Conservation (phyloP, 2,329 filamentous ascomycete genomes). For the Trichoderma koningii region DNA sequence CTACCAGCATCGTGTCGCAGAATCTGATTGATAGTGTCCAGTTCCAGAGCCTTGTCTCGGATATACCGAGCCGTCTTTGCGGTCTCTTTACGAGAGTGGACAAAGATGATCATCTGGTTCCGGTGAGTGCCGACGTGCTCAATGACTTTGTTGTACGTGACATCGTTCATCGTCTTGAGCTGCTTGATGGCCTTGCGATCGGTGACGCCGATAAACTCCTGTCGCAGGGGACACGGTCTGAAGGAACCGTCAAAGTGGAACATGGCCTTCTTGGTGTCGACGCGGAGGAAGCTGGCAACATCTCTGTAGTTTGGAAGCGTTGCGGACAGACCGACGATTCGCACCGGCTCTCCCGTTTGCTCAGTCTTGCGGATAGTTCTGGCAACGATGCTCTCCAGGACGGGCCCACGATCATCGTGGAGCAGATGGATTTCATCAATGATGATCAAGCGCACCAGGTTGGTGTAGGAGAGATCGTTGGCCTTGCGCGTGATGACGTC, state of each 20-base stretch:
- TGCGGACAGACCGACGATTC: constrained; percentile 88
- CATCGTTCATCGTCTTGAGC: constrained; percentile 98
- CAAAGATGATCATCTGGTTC: constrained; percentile 99
- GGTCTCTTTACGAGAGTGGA: constrained; percentile 97
- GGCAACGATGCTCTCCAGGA: constrained; percentile 94
- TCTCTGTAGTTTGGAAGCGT: constrained; percentile 96
- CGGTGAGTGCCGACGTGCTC: constrained; percentile 91
- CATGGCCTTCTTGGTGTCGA: constrained; percentile 79
- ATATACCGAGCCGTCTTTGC: constrained; percentile 97
- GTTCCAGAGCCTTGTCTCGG: constrained; percentile 92
- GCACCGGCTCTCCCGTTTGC: constrained; percentile 89
- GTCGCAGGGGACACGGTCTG: constrained; percentile 88
- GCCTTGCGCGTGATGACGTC: constrained; percentile 98
- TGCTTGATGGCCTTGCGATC: constrained; percentile 99
- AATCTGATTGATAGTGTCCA: constrained; percentile 96
- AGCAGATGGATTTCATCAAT: constrained; percentile 98
- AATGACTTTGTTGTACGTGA: constrained; percentile 95
- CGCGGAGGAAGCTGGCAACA: constrained; percentile 91
- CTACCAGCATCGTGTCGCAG: constrained; percentile 89
- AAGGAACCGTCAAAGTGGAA: constrained; percentile 97
- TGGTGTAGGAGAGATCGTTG: constrained; percentile 94
- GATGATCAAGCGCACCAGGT: constrained; percentile 91
- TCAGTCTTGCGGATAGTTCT: constrained; percentile 90
- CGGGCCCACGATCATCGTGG: constrained; percentile 95
- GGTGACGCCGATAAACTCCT: constrained; percentile 96